Evolutionary conservation across 2,329 filamentous ascomycete genomes (phyloP).

Genomic region (Pseudopithomyces chartarum): DNA sequence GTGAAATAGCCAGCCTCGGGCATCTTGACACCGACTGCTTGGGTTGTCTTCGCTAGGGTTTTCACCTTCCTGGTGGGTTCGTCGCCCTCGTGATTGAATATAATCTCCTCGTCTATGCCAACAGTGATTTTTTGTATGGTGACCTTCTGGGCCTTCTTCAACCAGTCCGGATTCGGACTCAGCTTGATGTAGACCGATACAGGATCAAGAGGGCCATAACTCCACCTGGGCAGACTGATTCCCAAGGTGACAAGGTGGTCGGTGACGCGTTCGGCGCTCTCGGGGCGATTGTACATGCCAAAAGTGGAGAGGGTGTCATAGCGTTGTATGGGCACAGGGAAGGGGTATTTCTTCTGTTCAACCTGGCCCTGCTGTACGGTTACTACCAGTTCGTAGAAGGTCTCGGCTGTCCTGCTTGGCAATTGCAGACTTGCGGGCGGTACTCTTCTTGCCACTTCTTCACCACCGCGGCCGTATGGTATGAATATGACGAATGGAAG

Average conservation of each 20-base stretch:
- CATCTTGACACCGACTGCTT: constrained; percentile 80
- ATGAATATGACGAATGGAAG: constrained; percentile 97
- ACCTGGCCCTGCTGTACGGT: constrained; percentile 89
- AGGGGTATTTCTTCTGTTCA: constrained; percentile 87
- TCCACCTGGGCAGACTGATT: constrained; percentile 93
- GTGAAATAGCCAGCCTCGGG: constrained; percentile 92
- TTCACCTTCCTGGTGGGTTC: constrained; percentile 91
- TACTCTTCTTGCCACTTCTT: constrained; percentile 86
- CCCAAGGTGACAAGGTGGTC: constrained; percentile 92
- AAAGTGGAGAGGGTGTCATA: constrained; percentile 98
- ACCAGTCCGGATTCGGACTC: constrained; percentile 88
- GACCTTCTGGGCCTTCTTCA: constrained; percentile 86
- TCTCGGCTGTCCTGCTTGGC: constrained; percentile 92
- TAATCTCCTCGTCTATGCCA: constrained; percentile 94
- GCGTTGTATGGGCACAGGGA: constrained; percentile 86
- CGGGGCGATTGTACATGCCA: constrained; percentile 98
- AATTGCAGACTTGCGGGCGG: constrained; percentile 91
- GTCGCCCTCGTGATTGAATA: constrained; percentile 97
- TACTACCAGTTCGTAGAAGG: constrained; percentile 94
- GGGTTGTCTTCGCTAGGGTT: constrained; percentile 80
- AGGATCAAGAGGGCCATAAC: constrained; percentile 92
- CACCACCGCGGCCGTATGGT: constrained; percentile 87
- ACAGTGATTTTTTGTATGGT: constrained; percentile 94
- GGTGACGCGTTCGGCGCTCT: constrained; percentile 80
- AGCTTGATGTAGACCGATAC: constrained; percentile 96